phyloP scores from a whole-genome alignment of 2,329 filamentous ascomycete species.

The Xylariaceae sp. region DNA sequence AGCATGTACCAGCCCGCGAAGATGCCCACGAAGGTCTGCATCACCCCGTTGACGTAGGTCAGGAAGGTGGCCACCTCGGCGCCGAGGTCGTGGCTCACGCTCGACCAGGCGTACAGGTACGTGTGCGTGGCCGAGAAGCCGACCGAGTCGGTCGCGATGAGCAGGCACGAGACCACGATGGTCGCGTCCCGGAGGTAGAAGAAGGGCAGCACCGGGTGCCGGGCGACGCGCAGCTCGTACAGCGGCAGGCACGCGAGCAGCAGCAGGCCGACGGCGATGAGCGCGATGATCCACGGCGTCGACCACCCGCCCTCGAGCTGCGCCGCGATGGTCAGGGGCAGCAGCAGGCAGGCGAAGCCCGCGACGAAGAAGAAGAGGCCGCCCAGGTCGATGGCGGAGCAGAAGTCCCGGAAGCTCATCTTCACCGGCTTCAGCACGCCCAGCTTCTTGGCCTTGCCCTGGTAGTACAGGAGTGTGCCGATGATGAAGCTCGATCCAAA shows the following conservation, averaged over 20 bases:
- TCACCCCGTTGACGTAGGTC: constrained; percentile 29
- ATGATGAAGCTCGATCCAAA: constrained; percentile 43
- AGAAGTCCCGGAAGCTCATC: constrained; percentile 26
- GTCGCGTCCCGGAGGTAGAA: constrained; percentile 36
- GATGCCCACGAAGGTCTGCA: constrained; percentile 34
- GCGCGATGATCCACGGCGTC: constrained; percentile 35
- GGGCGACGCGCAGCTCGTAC: constrained; percentile 38
- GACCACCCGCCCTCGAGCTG: constrained; percentile 33
- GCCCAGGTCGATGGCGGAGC: constrained; percentile 29
- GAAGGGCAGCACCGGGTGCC: constrained; percentile 36
- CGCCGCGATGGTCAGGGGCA: constrained; percentile 38
- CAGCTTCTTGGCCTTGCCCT: constrained; percentile 38
- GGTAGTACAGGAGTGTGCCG: constrained; percentile 39
- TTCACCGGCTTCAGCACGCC: constrained; percentile 28
- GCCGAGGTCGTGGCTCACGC: constrained; percentile 32
- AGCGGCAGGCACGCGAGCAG: constrained; percentile 35
- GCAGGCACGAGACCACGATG: constrained; percentile 32
- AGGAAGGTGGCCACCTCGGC: constrained; percentile 35
- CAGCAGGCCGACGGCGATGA: constrained; percentile 35
- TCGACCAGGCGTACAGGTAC: constrained; percentile 33
- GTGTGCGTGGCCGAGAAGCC: constrained; percentile 37
- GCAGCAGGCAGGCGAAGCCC: constrained; percentile 39
- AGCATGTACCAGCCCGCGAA: constrained; percentile 33
- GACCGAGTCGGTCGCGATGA: constrained; percentile 34
- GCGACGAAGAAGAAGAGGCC: constrained; percentile 39